phyloP scores from a whole-genome alignment of 2,329 filamentous ascomycete species.

The Fonsecaea pugnacius region DNA sequence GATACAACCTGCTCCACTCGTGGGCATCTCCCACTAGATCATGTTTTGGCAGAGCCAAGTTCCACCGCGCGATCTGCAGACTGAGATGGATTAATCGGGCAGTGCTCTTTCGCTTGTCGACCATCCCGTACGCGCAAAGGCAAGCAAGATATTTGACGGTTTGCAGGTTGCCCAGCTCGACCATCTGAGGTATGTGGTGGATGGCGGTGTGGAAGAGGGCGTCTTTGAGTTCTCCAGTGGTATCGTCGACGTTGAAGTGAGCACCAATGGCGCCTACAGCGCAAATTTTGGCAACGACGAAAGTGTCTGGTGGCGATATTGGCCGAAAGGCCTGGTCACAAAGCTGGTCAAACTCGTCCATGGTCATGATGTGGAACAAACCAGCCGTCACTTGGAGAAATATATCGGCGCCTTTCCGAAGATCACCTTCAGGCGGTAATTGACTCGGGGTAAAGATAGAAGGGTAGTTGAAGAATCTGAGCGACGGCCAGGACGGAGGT shows the following conservation, averaged over 20 bases:
- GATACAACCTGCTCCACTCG: neutral
- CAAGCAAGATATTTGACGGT: neutral
- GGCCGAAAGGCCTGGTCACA: neutral
- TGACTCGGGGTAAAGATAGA: neutral
- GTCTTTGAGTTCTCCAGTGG: slow-evolving; percentile 3
- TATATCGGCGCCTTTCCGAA: neutral
- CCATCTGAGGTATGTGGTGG: neutral
- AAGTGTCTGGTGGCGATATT: neutral
- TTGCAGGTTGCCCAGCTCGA: neutral
- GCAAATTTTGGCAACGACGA: neutral
- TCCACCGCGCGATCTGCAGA: neutral
- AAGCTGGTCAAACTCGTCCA: neutral
- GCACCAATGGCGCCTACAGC: neutral
- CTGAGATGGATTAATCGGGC: neutral
- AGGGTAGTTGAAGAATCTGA: neutral
- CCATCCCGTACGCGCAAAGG: neutral
- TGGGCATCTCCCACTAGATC: neutral
- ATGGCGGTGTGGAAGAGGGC: neutral
- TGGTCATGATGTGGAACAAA: neutral
- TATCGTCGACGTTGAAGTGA: neutral
- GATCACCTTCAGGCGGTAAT: neutral
- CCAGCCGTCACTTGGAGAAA: neutral
- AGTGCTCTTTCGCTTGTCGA: slow-evolving; percentile 2
- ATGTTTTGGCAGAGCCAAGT: neutral
- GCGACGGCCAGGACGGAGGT: neutral